Percentiles rank a stretch among this genome's conserved stretches.
Evolutionary conservation across 2,329 filamentous ascomycete genomes (phyloP).

Genomic region (Alternaria novae-zelandiae): DNA sequence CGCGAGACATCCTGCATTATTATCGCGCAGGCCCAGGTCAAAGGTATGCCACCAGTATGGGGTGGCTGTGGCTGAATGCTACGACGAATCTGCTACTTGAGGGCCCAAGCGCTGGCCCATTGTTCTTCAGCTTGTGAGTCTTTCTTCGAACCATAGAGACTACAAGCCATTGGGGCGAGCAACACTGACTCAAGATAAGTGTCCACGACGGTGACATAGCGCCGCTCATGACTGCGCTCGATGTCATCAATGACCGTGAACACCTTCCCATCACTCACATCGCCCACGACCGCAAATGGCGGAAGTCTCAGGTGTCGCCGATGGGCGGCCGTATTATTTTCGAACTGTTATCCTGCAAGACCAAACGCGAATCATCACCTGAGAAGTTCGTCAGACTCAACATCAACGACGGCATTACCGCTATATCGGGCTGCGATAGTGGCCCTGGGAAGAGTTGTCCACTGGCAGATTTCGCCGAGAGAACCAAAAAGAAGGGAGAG

Average conservation of each 20-base stretch:
- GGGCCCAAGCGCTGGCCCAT: slow-evolving; percentile 51
- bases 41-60: slow-evolving; percentile 60
- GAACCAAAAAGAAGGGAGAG: slow-evolving; percentile 50
- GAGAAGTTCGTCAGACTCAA: slow-evolving; percentile 58
- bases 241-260: slow-evolving; percentile 54
- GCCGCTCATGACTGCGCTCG: slow-evolving; percentile 60
- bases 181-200: slow-evolving; percentile 20
- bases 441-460: slow-evolving; percentile 59
- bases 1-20: slow-evolving; percentile 64
- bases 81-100: slow-evolving; percentile 57
- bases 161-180: background rate
- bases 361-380: background rate
- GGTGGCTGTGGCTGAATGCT: slow-evolving; percentile 65
- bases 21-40: slow-evolving; percentile 66
- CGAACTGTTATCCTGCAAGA: slow-evolving; percentile 56
- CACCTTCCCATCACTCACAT: slow-evolving; percentile 57
- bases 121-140: slow-evolving; percentile 64
- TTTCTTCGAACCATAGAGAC: background rate
- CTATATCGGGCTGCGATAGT: slow-evolving; percentile 54
- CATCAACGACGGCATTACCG: slow-evolving; percentile 64
- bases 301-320: slow-evolving; percentile 61
- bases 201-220: slow-evolving; percentile 67
- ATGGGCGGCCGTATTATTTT: slow-evolving; percentile 65
- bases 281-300: slow-evolving; percentile 56
- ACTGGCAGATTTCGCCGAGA: slow-evolving; percentile 52